phyloP scores from a whole-genome alignment of 768 basidiomycete species.

The Megacollybia marginata region DNA sequence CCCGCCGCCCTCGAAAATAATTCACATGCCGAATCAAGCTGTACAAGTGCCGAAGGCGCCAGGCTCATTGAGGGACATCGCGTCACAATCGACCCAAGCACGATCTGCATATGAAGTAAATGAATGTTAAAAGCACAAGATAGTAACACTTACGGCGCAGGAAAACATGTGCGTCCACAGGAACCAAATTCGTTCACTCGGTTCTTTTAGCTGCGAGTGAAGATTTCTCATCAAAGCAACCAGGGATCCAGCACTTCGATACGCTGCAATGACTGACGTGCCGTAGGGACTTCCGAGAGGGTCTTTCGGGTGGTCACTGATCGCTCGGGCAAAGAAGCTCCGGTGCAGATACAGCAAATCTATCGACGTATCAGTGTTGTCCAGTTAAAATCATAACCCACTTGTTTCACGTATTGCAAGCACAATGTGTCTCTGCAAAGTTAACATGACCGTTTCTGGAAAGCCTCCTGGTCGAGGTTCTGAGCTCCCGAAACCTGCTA shows the following conservation, averaged over 20 bases:
- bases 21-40: conserved; percentile 69
- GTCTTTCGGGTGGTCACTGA: conserved; percentile 68
- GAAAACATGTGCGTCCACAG: conserved; percentile 45
- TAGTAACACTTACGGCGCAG: conserved; percentile 42
- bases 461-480: conserved; percentile 36
- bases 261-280: conserved; percentile 67
- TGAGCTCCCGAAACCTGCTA: conserved; percentile 57
- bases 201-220: conserved; percentile 55
- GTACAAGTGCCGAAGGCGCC: conserved; percentile 65
- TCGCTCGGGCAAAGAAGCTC: conserved; percentile 67
- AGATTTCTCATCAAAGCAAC: conserved; percentile 66
- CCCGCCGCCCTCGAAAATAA: conserved; percentile 64
- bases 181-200: conserved; percentile 59
- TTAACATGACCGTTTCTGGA: conserved; percentile 46
- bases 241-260: conserved; percentile 64
- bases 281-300: conserved; percentile 68
- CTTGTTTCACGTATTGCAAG: conserved; percentile 65
- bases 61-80: conserved; percentile 75
- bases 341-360: conserved; percentile 67
- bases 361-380: conserved; percentile 16
- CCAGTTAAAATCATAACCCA: conserved; percentile 20
- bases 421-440: conserved; percentile 60
- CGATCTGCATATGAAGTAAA: conserved; percentile 33
- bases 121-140: conserved; percentile 5
- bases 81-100: conserved; percentile 70